Base-by-base conservation (phyloP, 805 yeast genomes). In the Candida sithepensis region DNA sequence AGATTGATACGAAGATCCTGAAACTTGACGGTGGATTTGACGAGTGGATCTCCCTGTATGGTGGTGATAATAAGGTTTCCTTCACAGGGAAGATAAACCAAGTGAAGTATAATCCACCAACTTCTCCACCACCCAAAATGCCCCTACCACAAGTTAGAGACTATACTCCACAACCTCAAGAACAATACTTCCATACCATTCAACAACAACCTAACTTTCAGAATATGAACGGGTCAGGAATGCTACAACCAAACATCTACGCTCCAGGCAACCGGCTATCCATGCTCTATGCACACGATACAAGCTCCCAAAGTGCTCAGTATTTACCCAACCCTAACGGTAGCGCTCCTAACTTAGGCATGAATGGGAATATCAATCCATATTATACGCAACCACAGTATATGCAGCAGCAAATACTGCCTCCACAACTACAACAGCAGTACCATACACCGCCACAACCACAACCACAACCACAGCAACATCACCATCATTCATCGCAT, bases 21-120 rank as follows among this genome's bases (percentile, higher is more conserved):
- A 47, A 58, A 32, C 51, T 77, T 23, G 56, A 68, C 19, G 81
- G 81, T 21, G 80, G 80, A 1, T 71, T 67, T 48, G 70, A 69
- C 36, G 68, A 72, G 39, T 75, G 80, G 80, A 53, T 63, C 16
- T 61, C 63, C 34, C 60, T 60, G 9, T 61, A 63, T 9, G 64
- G 62, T 9, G 58, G 63, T n/a, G 53, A 64, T 9, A 51, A 47
- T 12, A 53, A 58, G 21, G 57, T 44, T 44, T 54, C 57, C 10
- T 52, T 53, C 20, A 39, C 43, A 3, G 53, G 56, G 8, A 34
- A 34, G 9, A 34, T 6, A 7, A 34, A 18, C 20, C 21, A n/a
- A 5, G 16, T 5, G 46, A 40, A 13, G 43, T 50, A 28, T 46
- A 45, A 26, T 46, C 45, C 48, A 38, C 49, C 38, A 24, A 8